These are phyloP conservation scores for Colletotrichum sp. DNA, from an alignment of 2,329 filamentous ascomycete species.

Conservation along the genomic window DNA sequence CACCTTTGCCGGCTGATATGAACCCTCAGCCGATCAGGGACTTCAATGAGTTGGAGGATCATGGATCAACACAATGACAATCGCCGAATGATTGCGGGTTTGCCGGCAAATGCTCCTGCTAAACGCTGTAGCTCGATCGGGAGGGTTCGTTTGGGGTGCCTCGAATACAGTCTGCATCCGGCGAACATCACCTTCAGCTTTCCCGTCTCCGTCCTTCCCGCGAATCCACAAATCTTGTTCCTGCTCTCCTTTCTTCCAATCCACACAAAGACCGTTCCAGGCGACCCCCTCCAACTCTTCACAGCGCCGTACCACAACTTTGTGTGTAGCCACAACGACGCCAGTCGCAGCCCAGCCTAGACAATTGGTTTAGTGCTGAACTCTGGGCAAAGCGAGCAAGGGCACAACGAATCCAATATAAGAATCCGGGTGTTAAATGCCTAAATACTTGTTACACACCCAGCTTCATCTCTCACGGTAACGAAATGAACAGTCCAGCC, in stretches of 20 bases:
- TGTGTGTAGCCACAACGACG: neutral
- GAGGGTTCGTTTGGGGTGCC: neutral
- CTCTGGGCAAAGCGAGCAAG: neutral
- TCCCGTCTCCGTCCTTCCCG: conserved; percentile 1
- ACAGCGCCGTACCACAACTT: neutral
- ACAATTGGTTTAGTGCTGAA: neutral
- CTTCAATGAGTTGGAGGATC: conserved; percentile 29
- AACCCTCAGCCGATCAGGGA: conserved; percentile 38
- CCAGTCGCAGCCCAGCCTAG: neutral
- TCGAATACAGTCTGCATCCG: conserved; percentile 19
- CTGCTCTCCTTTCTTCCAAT: neutral
- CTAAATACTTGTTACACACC: too few relatives aligned
- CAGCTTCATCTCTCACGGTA: neutral
- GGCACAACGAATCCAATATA: neutral
- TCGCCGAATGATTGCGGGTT: neutral
- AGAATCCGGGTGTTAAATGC: neutral
- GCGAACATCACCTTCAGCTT: conserved; percentile 8
- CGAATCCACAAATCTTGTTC: neutral
- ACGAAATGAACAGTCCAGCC: neutral
- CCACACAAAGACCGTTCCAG: neutral
- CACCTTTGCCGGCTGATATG: conserved; percentile 59
- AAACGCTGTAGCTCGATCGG: neutral
- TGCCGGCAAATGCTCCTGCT: neutral
- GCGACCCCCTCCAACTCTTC: neutral
- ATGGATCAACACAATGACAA: neutral